Conservation (phyloP, 2,329 filamentous ascomycete species). For the Beauveria caledonica region DNA sequence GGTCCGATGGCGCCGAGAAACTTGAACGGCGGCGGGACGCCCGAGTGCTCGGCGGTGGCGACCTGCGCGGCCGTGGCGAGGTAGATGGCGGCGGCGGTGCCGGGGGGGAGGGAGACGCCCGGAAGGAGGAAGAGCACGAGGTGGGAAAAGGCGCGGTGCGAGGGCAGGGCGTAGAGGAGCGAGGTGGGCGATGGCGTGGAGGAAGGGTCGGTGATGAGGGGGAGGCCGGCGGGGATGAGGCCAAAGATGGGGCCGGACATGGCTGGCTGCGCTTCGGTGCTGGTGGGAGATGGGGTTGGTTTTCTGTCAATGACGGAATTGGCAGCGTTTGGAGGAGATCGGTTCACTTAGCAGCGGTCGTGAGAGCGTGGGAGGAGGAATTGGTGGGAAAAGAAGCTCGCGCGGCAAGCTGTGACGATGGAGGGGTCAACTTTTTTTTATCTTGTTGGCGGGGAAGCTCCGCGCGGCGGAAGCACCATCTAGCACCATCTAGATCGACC, state of each 20-base stretch:
- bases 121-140: slow-evolving; percentile 86
- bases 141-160: slow-evolving; percentile 59
- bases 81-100: slow-evolving; percentile 84
- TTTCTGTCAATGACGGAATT: too few species aligned
- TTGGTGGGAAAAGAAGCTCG: neutral
- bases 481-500: neutral
- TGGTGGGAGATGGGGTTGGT: too few species aligned
- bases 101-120: slow-evolving; percentile 60
- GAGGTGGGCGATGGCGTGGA: slow-evolving; percentile 45
- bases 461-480: neutral
- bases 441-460: neutral
- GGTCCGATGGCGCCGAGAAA: slow-evolving; percentile 85
- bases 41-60: slow-evolving; percentile 26
- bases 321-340: neutral
- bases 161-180: slow-evolving; percentile 46
- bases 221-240: slow-evolving; percentile 52
- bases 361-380: neutral
- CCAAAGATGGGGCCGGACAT: slow-evolving; percentile 46
- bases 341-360: neutral
- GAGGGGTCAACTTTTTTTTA: neutral
- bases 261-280: neutral
- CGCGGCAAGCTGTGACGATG: neutral
- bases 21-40: slow-evolving; percentile 49
- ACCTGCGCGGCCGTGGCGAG: slow-evolving; percentile 49
- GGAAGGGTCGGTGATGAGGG: slow-evolving; percentile 46